Conservation (phyloP, 2,329 filamentous ascomycete genomes). For the Trichoderma sp. region DNA sequence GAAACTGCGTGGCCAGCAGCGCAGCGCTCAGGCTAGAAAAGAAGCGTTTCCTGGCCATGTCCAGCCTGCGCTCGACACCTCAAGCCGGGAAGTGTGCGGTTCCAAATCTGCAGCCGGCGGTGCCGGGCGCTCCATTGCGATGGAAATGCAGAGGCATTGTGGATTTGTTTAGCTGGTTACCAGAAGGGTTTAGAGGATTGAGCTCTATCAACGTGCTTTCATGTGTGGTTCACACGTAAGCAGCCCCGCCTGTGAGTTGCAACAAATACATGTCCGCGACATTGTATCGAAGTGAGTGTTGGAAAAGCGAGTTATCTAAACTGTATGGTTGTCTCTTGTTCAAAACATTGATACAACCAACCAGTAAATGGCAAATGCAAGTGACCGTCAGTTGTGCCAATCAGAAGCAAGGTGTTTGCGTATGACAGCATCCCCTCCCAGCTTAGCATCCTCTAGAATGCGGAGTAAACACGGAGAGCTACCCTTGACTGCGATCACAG, state of each 20-base stretch:
- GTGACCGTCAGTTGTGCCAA: neutral
- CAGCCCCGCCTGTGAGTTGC: neutral
- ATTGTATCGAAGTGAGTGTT: neutral
- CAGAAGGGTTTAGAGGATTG: neutral
- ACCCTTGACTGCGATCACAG: neutral
- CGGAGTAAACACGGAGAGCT: neutral
- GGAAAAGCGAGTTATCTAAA: rapidly evolving
- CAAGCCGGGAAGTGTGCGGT: slow-evolving; percentile 5
- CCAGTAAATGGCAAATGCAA: neutral
- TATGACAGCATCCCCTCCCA: neutral
- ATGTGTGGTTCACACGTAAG: neutral
- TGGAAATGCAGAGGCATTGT: neutral
- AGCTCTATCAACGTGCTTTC: neutral
- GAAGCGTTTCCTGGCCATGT: slow-evolving; percentile 12
- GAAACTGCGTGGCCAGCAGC: slow-evolving; percentile 2
- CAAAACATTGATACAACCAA: neutral
- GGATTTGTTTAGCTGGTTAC: neutral
- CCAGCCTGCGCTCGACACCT: slow-evolving; percentile 1
- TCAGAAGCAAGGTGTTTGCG: neutral
- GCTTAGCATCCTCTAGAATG: neutral
- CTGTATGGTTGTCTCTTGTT: neutral
- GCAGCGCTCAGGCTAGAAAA: neutral
- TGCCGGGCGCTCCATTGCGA: neutral
- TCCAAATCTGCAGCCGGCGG: slow-evolving; percentile 7
- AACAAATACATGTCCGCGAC: neutral